These are phyloP conservation scores for Rubus idaeus DNA, from an alignment of 306 rosid species.

Conservation along the genomic window DNA sequence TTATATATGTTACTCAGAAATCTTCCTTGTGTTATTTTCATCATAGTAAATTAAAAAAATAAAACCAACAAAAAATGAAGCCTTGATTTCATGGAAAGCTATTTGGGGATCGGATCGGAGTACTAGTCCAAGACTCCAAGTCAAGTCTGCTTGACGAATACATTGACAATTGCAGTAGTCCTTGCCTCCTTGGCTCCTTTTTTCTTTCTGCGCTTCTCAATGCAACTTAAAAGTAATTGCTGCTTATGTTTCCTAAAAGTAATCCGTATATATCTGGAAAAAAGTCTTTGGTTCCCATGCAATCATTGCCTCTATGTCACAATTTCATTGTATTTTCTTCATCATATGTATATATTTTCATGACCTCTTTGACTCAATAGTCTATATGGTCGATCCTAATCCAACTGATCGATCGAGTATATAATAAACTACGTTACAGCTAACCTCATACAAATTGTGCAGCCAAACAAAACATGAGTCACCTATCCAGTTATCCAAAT, in stretches of 20 bases:
- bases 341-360: neutral
- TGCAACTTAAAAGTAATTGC: neutral
- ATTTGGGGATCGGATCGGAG: no score
- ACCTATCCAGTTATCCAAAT: neutral
- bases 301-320: neutral
- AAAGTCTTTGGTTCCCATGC: conserved; percentile 20
- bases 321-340: neutral
- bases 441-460: no score
- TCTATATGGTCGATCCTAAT: neutral
- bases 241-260: conserved; percentile 21
- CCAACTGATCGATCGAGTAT: neutral
- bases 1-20: neutral
- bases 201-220: neutral
- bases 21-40: neutral
- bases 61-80: neutral
- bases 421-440: neutral
- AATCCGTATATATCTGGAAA: neutral
- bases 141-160: neutral
- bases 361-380: neutral
- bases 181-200: neutral
- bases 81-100: no score
- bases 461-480: neutral
- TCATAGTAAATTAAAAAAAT: neutral
- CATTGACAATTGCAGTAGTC: neutral
- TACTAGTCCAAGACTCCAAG: neutral